Percentiles rank a stretch among this genome's conserved stretches.
Evolutionary conservation across 805 yeast species (phyloP).

Genomic region (Cyberlindnera xishuangbannaensis): DNA sequence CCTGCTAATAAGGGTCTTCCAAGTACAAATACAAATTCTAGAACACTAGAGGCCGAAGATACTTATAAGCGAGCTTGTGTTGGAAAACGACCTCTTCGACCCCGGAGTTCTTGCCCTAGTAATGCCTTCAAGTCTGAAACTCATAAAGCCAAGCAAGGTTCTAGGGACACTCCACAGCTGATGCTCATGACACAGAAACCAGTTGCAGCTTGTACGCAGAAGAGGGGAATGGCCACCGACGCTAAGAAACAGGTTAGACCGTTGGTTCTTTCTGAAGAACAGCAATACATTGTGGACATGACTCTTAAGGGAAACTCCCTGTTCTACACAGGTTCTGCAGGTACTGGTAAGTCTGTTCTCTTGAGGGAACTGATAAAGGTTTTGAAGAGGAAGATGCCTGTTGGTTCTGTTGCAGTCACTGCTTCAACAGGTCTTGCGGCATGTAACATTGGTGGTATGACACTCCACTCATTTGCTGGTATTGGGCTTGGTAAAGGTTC

Average conservation of each 20-base stretch:
- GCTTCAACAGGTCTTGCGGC: constrained; percentile 87
- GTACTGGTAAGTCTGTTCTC: constrained; percentile 95
- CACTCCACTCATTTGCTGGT: constrained; percentile 73
- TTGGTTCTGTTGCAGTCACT: constrained; percentile 60
- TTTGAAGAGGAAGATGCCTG: constrained; percentile 36
- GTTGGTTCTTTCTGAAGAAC: constrained; percentile 48
- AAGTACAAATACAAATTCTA: too few relatives aligned
- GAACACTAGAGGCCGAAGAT: too few relatives aligned
- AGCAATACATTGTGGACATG: constrained; percentile 55
- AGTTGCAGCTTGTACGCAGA: neutral
- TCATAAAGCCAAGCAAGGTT: too few relatives aligned
- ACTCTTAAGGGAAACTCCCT: constrained; percentile 62
- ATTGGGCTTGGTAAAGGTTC: constrained; percentile 66
- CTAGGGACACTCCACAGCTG: constrained; percentile 10
- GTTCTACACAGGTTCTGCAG: constrained; percentile 97
- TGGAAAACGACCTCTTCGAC: too few relatives aligned
- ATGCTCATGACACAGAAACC: constrained; percentile 13
- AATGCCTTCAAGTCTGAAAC: too few relatives aligned
- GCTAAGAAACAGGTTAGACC: constrained; percentile 23
- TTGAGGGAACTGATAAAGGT: constrained; percentile 55
- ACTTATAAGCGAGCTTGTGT: too few relatives aligned
- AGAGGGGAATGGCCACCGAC: constrained; percentile 7
- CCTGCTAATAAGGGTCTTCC: too few relatives aligned
- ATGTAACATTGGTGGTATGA: constrained; percentile 73
- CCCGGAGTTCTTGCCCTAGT: too few relatives aligned